Conservation (phyloP, 176 grass and related monocot genomes). For the Musa troglodytarum region DNA sequence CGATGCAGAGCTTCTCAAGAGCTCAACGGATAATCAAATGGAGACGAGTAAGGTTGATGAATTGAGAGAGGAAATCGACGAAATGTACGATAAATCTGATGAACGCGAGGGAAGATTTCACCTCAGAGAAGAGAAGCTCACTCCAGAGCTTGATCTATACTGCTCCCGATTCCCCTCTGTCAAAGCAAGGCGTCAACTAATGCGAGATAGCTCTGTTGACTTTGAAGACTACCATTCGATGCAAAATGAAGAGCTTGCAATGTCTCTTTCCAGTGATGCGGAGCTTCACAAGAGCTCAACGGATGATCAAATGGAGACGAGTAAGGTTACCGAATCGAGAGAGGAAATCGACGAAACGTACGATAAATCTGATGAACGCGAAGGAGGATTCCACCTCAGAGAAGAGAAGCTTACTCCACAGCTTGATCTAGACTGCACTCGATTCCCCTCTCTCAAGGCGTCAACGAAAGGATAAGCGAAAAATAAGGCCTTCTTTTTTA, state of each 20-base stretch:
- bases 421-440: too few relatives aligned
- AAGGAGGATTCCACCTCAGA: constrained; percentile 15
- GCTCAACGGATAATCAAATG: constrained; percentile 22
- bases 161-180: too few relatives aligned
- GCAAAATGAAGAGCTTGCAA: too few relatives aligned
- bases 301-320: constrained; percentile 45
- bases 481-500: too few relatives aligned
- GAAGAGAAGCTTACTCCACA: not conserved
- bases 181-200: too few relatives aligned
- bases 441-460: too few relatives aligned
- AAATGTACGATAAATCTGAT: constrained; percentile 27
- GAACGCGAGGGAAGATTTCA: constrained; percentile 3
- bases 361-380: constrained; percentile 34
- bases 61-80: constrained; percentile 46
- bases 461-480: too few relatives aligned
- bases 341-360: constrained; percentile 56
- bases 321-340: constrained; percentile 53
- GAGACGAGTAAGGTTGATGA: constrained; percentile 73
- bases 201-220: too few relatives aligned
- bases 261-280: not conserved
- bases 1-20: not conserved
- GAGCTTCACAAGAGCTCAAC: constrained; percentile 3
- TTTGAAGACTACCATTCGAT: too few relatives aligned
- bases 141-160: too few relatives aligned
- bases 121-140: constrained; percentile 9